phyloP scores from a whole-genome alignment of 2,329 filamentous ascomycete species.

The Colletotrichum euphorbiae region DNA sequence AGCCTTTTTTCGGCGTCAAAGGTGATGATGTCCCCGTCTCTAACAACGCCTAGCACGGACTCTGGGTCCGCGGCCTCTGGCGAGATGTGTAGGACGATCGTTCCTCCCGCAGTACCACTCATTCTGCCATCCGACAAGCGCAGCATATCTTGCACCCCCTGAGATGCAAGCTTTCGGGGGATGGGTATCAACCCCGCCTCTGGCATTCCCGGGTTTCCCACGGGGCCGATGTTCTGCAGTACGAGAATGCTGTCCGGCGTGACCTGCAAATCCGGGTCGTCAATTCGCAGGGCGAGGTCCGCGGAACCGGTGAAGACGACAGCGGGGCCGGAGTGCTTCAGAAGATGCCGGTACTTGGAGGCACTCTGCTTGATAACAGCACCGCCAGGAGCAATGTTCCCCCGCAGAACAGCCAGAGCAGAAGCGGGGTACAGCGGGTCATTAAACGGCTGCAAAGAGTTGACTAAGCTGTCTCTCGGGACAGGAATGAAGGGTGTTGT shows the following conservation, averaged over 20 bases:
- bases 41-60: slow-evolving; percentile 81
- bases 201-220: slow-evolving; percentile 93
- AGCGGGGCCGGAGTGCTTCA: slow-evolving; percentile 59
- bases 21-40: slow-evolving; percentile 80
- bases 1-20: slow-evolving; percentile 80
- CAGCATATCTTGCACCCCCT: slow-evolving; percentile 82
- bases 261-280: slow-evolving; percentile 71
- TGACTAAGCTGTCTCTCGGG: slow-evolving; percentile 47
- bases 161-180: slow-evolving; percentile 81
- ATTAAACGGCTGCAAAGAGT: slow-evolving; percentile 74
- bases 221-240: slow-evolving; percentile 88
- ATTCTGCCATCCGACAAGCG: slow-evolving; percentile 90
- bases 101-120: slow-evolving; percentile 87
- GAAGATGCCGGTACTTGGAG: slow-evolving; percentile 74
- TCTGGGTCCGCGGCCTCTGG: slow-evolving; percentile 84
- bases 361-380: slow-evolving; percentile 94
- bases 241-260: slow-evolving; percentile 73
- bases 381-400: slow-evolving; percentile 85
- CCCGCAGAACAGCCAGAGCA: slow-evolving; percentile 83
- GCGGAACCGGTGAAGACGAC: slow-evolving; percentile 81
- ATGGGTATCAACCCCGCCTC: slow-evolving; percentile 76
- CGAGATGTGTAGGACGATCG: slow-evolving; percentile 88
- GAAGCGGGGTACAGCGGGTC: slow-evolving; percentile 77
- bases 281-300: slow-evolving; percentile 75
- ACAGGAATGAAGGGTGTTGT: slow-evolving; percentile 71